These are phyloP conservation scores for Climacium dendroides DNA, from an alignment of 225 moss, liverwort and hornwort genomes.

Conservation along the genomic window DNA sequence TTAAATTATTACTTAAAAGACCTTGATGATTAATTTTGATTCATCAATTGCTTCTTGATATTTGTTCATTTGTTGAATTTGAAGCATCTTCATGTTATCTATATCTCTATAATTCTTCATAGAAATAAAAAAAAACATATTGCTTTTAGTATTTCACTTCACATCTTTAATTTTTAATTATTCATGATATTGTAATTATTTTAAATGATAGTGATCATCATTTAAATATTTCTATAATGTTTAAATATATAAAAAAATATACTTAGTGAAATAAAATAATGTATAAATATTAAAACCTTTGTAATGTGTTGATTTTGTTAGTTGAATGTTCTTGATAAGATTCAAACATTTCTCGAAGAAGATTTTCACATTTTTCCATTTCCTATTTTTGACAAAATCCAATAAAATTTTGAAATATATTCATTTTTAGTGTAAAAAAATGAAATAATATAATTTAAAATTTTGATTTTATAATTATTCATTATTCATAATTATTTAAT, in stretches of 20 bases:
- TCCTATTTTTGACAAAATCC: background rate
- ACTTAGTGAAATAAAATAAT: background rate
- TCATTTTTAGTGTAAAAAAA: background rate
- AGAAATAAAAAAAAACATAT: background rate
- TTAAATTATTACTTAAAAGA: background rate
- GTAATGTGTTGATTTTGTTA: background rate
- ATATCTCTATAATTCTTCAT: conserved; percentile 9
- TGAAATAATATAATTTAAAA: background rate
- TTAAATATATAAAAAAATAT: background rate
- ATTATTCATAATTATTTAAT: background rate
- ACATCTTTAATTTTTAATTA: too few species aligned
- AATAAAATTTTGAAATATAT: background rate
- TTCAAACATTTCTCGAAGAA: background rate
- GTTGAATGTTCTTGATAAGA: background rate
- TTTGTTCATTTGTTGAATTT: background rate
- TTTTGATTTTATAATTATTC: background rate
- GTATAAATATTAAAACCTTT: background rate
- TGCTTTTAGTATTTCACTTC: background rate
- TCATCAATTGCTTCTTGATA: background rate
- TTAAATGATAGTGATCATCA: too few species aligned
- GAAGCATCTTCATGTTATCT: background rate
- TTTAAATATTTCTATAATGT: too few species aligned
- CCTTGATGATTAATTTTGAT: background rate
- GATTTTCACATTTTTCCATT: background rate
- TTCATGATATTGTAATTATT: too few species aligned